phyloP scores from a whole-genome alignment of 2,329 filamentous ascomycete species.

The Mycosphaerella arachidis region DNA sequence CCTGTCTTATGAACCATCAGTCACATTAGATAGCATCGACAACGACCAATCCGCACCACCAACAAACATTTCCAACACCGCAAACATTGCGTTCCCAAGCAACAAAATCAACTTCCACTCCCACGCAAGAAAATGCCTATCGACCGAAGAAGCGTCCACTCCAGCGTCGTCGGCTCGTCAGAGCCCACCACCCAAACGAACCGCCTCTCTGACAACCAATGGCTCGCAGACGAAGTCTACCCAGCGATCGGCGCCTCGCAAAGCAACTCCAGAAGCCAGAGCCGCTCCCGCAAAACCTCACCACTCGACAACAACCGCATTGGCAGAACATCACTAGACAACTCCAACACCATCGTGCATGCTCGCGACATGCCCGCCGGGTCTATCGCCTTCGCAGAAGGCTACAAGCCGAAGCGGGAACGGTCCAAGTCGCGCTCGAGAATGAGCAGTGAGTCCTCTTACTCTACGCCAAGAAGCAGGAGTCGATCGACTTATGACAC shows the following conservation, averaged over 20 bases:
- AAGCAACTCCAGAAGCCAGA: background rate
- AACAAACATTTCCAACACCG: background rate
- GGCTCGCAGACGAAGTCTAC: background rate
- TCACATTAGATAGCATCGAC: background rate
- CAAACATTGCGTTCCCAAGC: background rate
- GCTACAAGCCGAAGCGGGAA: background rate
- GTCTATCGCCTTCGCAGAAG: slow-evolving; percentile 1
- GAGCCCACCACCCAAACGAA: background rate
- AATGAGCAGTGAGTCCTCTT: background rate
- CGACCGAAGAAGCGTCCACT: background rate
- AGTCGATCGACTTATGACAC: slow-evolving; percentile 3
- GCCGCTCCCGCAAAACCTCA: background rate
- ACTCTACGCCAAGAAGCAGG: background rate
- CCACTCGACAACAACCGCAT: background rate
- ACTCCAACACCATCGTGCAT: background rate
- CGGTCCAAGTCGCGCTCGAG: background rate
- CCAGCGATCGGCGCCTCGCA: background rate
- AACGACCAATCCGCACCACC: background rate
- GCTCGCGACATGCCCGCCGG: background rate
- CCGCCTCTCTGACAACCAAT: background rate
- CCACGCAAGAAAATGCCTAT: background rate
- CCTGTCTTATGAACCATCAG: background rate
- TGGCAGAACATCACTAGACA: background rate
- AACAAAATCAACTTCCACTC: background rate
- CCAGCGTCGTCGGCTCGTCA: background rate